Conservation (phyloP, 2,329 filamentous ascomycete genomes). For the Incumbomyces lentus region DNA sequence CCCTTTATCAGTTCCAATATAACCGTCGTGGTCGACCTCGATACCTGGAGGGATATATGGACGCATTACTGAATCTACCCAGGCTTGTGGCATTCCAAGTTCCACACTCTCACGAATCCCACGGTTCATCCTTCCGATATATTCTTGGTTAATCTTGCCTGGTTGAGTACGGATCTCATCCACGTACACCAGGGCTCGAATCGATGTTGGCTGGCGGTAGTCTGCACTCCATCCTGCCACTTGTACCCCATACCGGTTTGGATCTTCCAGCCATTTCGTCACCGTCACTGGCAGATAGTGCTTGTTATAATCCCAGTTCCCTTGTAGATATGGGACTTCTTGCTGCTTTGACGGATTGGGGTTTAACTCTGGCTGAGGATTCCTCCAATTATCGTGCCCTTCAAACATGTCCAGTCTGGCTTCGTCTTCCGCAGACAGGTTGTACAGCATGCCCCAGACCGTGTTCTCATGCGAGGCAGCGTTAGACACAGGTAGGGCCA, state of each 20-base stretch:
- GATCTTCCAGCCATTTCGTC: slow-evolving; percentile 15
- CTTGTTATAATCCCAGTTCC: slow-evolving; percentile 21
- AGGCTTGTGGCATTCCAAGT: slow-evolving; percentile 23
- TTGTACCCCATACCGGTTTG: slow-evolving; percentile 13
- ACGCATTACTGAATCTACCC: slow-evolving; percentile 32
- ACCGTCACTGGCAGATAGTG: slow-evolving; percentile 18
- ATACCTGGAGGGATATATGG: slow-evolving; percentile 26
- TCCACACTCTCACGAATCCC: slow-evolving; percentile 29
- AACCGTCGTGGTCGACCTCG: slow-evolving; percentile 13
- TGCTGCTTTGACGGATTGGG: slow-evolving; percentile 11
- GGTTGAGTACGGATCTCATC: slow-evolving; percentile 29
- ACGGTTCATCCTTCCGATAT: slow-evolving; percentile 34
- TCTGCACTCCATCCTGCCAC: slow-evolving; percentile 5
- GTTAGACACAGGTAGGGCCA: slow-evolving; percentile 20
- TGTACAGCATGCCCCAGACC: slow-evolving; percentile 33
- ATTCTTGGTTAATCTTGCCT: slow-evolving; percentile 28
- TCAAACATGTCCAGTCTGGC: slow-evolving; percentile 27
- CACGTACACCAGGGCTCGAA: slow-evolving; percentile 31
- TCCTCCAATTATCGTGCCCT: slow-evolving; percentile 13
- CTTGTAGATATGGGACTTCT: slow-evolving; percentile 13
- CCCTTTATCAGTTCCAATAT: slow-evolving; percentile 17
- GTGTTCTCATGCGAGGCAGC: slow-evolving; percentile 14
- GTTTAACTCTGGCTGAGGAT: slow-evolving; percentile 13
- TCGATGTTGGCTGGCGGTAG: slow-evolving; percentile 1
- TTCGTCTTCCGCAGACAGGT: slow-evolving; percentile 30